Base-by-base conservation (phyloP, 306 rosid genomes). In the Amphicarpaea edgeworthii region DNA sequence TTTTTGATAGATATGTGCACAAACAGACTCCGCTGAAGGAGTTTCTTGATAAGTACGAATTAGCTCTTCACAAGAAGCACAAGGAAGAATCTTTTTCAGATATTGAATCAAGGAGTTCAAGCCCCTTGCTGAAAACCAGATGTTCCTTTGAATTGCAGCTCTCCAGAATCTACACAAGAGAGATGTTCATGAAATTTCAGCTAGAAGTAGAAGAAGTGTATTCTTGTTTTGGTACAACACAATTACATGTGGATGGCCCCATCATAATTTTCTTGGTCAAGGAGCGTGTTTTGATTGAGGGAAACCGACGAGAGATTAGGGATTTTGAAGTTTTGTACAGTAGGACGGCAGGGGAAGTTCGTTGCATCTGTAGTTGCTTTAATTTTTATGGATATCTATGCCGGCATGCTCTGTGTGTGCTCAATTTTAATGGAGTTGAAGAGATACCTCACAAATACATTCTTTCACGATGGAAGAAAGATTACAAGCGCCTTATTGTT, bases 361-460 rank as follows among this genome's bases (percentile, higher is more conserved):
- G 97, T 20, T 94, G 98, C 83, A 90, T 94, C n/a, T 94, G 98
- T 79, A 87, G 96, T 55, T 89, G 95, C 87, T 94, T 92, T 62
- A 90, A 88, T 77, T 90, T 94, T 55, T 83, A 85, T 12, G 98
- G 98, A 68, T 94, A 94, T 71, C 81, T 94, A 63, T 94, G 98
- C 61, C 89, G 97, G 73, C 98, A 94, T 41, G 90, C 97, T 0
- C 55, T 92, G 37, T 92, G 96, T 53, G 96, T 84, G 76, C 98
- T 94, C 73, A 91, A 94, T 60, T 94, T 90, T 77, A 94, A 92
- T 34, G 98, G 97, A 54, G 98, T 90, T 72, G 98, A 94, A 76
- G 97, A 94, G 86, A 84, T 94, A 32, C 97, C 96, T 72, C 72
- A 88, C 6, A 92, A 78, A 64, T 94, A 85, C 80, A 68, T 94